A percentile compares a stretch with the other conserved stretches of the same genome.
These are phyloP conservation scores for Millerago galiae DNA, from an alignment of 805 yeast genomes.

Conservation along the genomic window DNA sequence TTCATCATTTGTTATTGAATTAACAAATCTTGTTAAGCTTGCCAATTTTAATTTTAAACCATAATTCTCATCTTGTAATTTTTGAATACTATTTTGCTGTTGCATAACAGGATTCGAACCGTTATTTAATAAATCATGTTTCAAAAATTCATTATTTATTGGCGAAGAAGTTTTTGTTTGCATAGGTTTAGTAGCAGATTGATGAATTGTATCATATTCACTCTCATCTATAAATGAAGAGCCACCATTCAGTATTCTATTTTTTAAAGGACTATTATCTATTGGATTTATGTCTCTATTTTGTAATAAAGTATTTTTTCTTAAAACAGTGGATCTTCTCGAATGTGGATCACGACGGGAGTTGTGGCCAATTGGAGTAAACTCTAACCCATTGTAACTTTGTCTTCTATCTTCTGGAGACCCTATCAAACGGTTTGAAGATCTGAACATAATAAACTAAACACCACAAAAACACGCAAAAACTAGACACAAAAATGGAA, in stretches of 20 bases:
- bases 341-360: not conserved
- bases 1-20: constrained; percentile 33
- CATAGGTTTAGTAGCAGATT: constrained; percentile 7
- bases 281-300: constrained; percentile 10
- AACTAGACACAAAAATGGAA: too few species aligned
- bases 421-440: constrained; percentile 23
- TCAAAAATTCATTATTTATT: constrained; percentile 10
- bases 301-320: not conserved
- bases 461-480: too few species aligned
- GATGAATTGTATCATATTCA: constrained; percentile 17
- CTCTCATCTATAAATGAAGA: constrained; percentile 23
- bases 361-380: constrained; percentile 36
- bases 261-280: constrained; percentile 14
- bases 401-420: constrained; percentile 22
- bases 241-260: constrained; percentile 19
- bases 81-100: constrained; percentile 24
- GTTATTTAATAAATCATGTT: constrained; percentile 16
- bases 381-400: constrained; percentile 26
- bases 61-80: constrained; percentile 36
- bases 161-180: constrained; percentile 15
- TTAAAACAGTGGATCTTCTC: not conserved
- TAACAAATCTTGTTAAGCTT: constrained; percentile 32
- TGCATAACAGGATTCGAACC: constrained; percentile 27
- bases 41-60: constrained; percentile 38
- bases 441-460: constrained; percentile 21